A percentile compares a stretch with the other conserved stretches of the same genome.
Evolutionary conservation across 1,284 basidiomycete species (phyloP).

Genomic region (Leccinum solheimii): DNA sequence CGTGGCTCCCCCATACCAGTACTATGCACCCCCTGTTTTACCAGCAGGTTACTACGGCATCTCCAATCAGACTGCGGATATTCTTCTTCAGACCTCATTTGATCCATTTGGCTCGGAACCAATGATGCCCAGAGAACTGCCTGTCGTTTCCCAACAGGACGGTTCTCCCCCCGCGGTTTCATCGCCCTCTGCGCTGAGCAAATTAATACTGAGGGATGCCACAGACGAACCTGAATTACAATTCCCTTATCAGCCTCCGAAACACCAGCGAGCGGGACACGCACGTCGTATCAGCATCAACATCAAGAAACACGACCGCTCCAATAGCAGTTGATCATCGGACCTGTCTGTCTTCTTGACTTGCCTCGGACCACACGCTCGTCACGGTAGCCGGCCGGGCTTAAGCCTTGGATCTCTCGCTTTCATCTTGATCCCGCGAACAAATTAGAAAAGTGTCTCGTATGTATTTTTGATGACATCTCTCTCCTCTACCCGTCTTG

Average conservation of each 20-base stretch:
- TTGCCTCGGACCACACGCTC: neutral
- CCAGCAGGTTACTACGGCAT: conserved; percentile 6
- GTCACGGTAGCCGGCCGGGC: neutral
- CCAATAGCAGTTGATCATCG: conserved; percentile 16
- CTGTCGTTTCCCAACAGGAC: conserved; percentile 17
- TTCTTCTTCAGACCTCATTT: conserved; percentile 14
- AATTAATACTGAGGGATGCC: neutral
- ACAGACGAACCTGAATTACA: conserved; percentile 5
- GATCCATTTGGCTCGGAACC: conserved; percentile 27
- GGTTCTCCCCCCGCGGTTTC: neutral
- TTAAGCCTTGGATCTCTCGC: neutral
- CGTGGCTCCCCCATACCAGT: conserved; percentile 8
- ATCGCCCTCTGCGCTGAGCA: neutral
- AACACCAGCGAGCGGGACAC: conserved; percentile 32
- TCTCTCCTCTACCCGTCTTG: neutral
- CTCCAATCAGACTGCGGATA: conserved; percentile 1
- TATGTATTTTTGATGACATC: conserved; percentile 4
- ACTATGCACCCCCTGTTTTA: conserved; percentile 12
- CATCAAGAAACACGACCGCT: conserved; percentile 28
- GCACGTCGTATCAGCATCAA: conserved; percentile 37
- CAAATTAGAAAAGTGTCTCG: neutral
- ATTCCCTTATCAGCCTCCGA: conserved; percentile 34
- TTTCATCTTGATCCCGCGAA: neutral
- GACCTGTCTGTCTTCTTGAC: neutral
- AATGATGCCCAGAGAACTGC: conserved; percentile 16